Conservation (phyloP, 2,329 filamentous ascomycete genomes). For the Fusarium sp. region DNA sequence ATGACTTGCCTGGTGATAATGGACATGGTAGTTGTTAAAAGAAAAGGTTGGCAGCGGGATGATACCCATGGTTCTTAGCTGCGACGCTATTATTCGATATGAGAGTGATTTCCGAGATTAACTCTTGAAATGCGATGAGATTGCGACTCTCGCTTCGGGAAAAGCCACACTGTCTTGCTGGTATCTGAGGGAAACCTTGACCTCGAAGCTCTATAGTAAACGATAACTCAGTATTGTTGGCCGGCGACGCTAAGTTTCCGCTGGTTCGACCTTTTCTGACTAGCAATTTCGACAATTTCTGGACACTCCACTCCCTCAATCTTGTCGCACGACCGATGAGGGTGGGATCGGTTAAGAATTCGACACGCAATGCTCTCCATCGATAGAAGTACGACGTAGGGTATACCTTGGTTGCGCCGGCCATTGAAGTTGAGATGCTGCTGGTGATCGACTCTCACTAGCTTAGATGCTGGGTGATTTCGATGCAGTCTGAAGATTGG, state of each 20-base stretch:
- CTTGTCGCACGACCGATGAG: constrained; percentile 19
- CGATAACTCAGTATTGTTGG: constrained; percentile 25
- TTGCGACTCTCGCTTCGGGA: constrained; percentile 28
- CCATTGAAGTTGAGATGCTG: constrained; percentile 14
- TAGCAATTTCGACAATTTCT: constrained; percentile 43
- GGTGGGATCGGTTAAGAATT: constrained; percentile 25
- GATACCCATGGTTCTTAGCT: constrained; percentile 16
- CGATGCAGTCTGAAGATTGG: constrained; percentile 38
- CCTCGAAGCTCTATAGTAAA: constrained; percentile 25
- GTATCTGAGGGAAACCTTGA: constrained; percentile 35
- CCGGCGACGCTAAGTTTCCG: constrained; percentile 40
- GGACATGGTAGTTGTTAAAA: constrained; percentile 29
- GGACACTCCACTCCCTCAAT: constrained; percentile 37
- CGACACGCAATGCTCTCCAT: constrained; percentile 1
- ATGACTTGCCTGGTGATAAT: constrained; percentile 38
- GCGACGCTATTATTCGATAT: constrained; percentile 26
- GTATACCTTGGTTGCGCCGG: constrained; percentile 3
- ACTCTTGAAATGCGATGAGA: constrained; percentile 31
- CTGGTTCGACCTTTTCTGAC: constrained; percentile 38
- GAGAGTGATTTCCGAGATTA: constrained; percentile 35
- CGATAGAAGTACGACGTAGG: constrained; percentile 4
- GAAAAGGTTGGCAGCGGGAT: constrained; percentile 10
- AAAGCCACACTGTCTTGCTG: constrained; percentile 42
- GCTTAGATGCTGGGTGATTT: constrained; percentile 16
- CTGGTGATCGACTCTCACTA: constrained; percentile 22